Percentiles rank a stretch among this genome's conserved stretches.
Conservation (phyloP, 2,329 filamentous ascomycete species). For the Achaetomium macrosporum region DNA sequence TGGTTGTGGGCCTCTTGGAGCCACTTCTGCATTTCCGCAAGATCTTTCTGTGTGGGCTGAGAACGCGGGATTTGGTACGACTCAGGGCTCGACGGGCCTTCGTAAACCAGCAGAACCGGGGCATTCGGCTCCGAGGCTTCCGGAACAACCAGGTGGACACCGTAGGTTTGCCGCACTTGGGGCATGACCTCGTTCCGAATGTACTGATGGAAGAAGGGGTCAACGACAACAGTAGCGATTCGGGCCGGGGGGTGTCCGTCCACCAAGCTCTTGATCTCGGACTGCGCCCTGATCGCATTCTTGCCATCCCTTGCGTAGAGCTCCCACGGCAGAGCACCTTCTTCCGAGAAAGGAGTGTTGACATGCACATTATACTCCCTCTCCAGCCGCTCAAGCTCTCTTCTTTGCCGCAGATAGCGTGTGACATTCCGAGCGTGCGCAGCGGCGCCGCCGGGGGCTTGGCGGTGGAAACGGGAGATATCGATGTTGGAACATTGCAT, state of each 20-base stretch:
- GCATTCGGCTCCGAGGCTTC: slow-evolving; percentile 53
- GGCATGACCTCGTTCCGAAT: slow-evolving; percentile 59
- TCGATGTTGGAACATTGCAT: slow-evolving; percentile 84
- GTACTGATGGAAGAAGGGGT: slow-evolving; percentile 74
- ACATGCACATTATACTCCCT: slow-evolving; percentile 78
- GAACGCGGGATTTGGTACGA: slow-evolving; percentile 51
- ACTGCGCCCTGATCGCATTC: slow-evolving; percentile 69
- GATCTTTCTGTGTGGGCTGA: slow-evolving; percentile 45
- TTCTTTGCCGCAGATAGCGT: slow-evolving; percentile 76
- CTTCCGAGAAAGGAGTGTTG: slow-evolving; percentile 65
- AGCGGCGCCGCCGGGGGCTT: slow-evolving; percentile 64
- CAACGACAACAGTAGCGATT: slow-evolving; percentile 60
- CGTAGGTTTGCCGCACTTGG: slow-evolving; percentile 60
- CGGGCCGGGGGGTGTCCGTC: slow-evolving; percentile 67
- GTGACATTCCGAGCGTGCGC: slow-evolving; percentile 80
- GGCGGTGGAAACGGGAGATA: slow-evolving; percentile 71
- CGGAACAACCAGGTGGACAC: slow-evolving; percentile 69
- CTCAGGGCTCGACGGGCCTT: slow-evolving; percentile 49
- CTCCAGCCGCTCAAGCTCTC: slow-evolving; percentile 78
- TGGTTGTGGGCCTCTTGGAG: slow-evolving; percentile 52
- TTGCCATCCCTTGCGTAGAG: slow-evolving; percentile 83
- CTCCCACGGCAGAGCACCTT: slow-evolving; percentile 74
- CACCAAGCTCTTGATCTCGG: slow-evolving; percentile 68
- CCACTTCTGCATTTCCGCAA: slow-evolving; percentile 48
- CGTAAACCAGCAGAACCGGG: slow-evolving; percentile 68